A percentile compares a stretch with the other conserved stretches of the same genome.
Conservation (phyloP, 2,329 filamentous ascomycete species). For the Elsinoe perseae region DNA sequence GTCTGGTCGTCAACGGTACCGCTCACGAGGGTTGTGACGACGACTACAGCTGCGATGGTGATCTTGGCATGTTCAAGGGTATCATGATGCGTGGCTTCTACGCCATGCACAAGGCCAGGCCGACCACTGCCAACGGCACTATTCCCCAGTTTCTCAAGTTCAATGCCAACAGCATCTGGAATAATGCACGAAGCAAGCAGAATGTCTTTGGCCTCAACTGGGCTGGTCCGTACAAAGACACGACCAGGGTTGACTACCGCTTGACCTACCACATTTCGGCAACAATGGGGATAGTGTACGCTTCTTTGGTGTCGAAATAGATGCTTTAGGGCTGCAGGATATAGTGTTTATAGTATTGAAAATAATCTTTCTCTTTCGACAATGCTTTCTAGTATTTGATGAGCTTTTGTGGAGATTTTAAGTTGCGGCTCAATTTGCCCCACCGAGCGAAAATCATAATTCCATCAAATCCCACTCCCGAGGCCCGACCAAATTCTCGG, state of each 20-base stretch:
- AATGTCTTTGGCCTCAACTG: slow-evolving; percentile 56
- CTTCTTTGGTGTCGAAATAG: slow-evolving; percentile 28
- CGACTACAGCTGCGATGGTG: slow-evolving; percentile 13
- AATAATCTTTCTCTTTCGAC: too few relatives aligned
- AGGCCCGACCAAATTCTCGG: slow-evolving; percentile 2
- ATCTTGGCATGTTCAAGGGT: slow-evolving; percentile 58
- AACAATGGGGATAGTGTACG: slow-evolving; percentile 24
- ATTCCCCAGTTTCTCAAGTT: slow-evolving; percentile 43
- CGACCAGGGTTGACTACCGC: slow-evolving; percentile 26
- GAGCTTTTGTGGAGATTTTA: too few relatives aligned
- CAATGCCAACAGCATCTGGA: slow-evolving; percentile 62
- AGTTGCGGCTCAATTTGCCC: not conserved
- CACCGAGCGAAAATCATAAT: not conserved
- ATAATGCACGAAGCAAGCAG: slow-evolving; percentile 44
- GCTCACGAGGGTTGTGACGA: slow-evolving; percentile 33
- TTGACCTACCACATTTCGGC: slow-evolving; percentile 23
- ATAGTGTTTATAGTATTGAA: too few relatives aligned
- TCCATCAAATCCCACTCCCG: slow-evolving; percentile 2
- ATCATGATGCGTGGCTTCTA: slow-evolving; percentile 59
- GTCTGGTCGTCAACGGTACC: slow-evolving; percentile 28
- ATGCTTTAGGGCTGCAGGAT: not conserved
- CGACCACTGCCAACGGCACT: slow-evolving; percentile 42
- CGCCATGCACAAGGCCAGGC: slow-evolving; percentile 47
- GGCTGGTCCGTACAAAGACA: slow-evolving; percentile 48
- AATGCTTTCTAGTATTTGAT: too few relatives aligned